Evolutionary conservation across 441 rosid genomes (phyloP).

Genomic region (Theobroma grandiflorum): DNA sequence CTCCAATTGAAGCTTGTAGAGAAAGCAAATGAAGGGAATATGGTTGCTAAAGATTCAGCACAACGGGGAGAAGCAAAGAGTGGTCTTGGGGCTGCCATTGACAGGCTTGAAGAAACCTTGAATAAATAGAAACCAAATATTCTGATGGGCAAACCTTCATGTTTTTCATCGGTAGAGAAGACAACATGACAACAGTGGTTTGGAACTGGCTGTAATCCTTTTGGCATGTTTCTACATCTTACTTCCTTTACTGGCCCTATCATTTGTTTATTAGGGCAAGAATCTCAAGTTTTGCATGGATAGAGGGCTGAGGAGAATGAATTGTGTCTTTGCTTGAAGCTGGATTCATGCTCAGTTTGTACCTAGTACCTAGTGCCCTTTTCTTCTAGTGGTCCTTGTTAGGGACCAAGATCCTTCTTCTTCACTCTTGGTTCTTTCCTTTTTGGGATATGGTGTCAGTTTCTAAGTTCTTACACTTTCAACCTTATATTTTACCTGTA

Average conservation of each 20-base stretch:
- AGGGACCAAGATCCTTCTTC: no score
- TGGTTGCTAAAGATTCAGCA: constrained; percentile 25
- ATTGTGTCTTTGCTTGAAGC: no score
- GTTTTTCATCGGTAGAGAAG: not conserved
- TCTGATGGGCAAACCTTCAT: not conserved
- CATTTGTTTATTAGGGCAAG: not conserved
- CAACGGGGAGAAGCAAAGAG: constrained; percentile 50
- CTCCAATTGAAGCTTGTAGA: constrained; percentile 84
- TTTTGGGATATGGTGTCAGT: no score
- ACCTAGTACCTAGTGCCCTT: no score
- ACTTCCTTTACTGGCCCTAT: not conserved
- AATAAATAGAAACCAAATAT: constrained; percentile 44
- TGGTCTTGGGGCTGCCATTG: constrained; percentile 83
- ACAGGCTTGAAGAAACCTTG: constrained; percentile 74
- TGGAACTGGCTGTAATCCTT: not conserved
- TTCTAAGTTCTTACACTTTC: no score
- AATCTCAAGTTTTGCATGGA: not conserved
- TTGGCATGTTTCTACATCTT: not conserved
- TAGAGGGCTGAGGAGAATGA: not conserved
- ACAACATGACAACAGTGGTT: not conserved
- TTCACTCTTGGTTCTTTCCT: no score
- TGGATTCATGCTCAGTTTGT: no score
- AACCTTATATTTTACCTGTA: no score
- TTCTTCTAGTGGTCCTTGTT: no score
- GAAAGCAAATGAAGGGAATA: constrained; percentile 78